Evolutionary conservation across 495 filamentous ascomycete species (phyloP).

Genomic region (Trypethelium eluteriae): DNA sequence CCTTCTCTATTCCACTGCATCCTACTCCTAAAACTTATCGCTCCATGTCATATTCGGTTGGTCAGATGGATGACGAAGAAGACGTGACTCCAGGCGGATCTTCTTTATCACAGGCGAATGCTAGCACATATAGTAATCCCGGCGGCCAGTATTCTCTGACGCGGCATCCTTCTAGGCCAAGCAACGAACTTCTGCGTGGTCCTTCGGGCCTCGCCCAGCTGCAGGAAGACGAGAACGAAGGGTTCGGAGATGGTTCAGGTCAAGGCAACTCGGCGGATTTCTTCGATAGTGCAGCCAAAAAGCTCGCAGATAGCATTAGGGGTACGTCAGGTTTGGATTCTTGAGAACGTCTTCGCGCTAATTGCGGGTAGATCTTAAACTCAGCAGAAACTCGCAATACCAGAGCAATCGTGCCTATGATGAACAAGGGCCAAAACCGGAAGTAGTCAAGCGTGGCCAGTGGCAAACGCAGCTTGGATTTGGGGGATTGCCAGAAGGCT

Average conservation of each 20-base stretch:
- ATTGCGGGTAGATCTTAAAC: slow-evolving; percentile 5
- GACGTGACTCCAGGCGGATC: background rate
- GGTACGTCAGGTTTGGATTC: background rate
- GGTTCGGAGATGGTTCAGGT: background rate
- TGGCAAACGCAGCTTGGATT: slow-evolving; percentile 89
- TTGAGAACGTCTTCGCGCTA: background rate
- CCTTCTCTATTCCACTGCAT: slow-evolving; percentile 83
- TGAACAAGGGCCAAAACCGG: background rate
- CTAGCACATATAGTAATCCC: background rate
- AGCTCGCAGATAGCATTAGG: slow-evolving; percentile 1
- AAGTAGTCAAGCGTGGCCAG: slow-evolving; percentile 68
- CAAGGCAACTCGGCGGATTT: background rate
- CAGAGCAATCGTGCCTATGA: background rate
- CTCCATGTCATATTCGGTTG: slow-evolving; percentile 94
- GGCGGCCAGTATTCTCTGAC: background rate
- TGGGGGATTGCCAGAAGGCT: slow-evolving; percentile 57
- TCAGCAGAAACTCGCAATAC: background rate
- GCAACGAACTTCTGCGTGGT: slow-evolving; percentile 1
- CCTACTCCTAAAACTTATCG: slow-evolving; percentile 88
- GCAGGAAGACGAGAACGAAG: slow-evolving; percentile 8
- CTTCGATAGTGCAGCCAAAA: slow-evolving; percentile 5
- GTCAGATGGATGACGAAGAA: slow-evolving; percentile 45
- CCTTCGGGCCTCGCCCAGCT: background rate
- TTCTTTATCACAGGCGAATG: background rate
- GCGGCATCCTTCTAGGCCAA: slow-evolving; percentile 1